Base-by-base conservation (phyloP, 164 flowering plant species). In the Annona squamosa region DNA sequence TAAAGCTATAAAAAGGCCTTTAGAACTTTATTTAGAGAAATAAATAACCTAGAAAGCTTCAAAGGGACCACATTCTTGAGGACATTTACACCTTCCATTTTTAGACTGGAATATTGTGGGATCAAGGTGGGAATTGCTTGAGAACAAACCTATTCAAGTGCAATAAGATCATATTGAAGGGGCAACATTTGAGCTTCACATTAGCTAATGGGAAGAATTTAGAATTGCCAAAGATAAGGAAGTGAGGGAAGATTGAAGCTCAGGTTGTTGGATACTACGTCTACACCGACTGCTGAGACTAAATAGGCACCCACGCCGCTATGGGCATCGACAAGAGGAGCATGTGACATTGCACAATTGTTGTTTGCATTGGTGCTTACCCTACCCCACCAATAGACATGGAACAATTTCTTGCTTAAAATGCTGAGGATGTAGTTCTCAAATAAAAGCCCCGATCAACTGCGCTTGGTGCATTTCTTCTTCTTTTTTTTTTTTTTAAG, bases 11-110 rank as follows among this genome's bases (percentile, higher is more conserved):
- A 84, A 41, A 81, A 74, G 72, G 93, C 89, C 2, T 82, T 87
- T 17, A 67, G 81, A 37, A 88, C 93, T 0, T 87, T 91, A 1
- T 85, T 91, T 48, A 81, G 63, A 67, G 87, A 89, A 57, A 78
- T 91, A 0, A 79, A 82, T 68, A 69, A 79, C 61, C 41, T 76
- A 16, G 44, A 80, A 68, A 82, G 77, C 16, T 87, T 67, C 73
- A 82, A 84, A 67, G 91, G 93, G 4, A 63, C 77, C 0, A 75
- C 82, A 4, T 72, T 81, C 76, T 76, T 91, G 0, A 80, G 93
- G 76, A 91, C 91, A 2, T 89, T 81, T 68, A 75, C 94, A 2
- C 91, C 97, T 0, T 71, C 87, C 93, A 89, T 62, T 91, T 87
- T 61, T 91, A 91, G 64, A 67, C 72, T 71, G 96, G 93, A 26